These are phyloP conservation scores for Graphilbum ipis-grandicollis DNA, from an alignment of 2,329 filamentous ascomycete genomes.

Conservation along the genomic window DNA sequence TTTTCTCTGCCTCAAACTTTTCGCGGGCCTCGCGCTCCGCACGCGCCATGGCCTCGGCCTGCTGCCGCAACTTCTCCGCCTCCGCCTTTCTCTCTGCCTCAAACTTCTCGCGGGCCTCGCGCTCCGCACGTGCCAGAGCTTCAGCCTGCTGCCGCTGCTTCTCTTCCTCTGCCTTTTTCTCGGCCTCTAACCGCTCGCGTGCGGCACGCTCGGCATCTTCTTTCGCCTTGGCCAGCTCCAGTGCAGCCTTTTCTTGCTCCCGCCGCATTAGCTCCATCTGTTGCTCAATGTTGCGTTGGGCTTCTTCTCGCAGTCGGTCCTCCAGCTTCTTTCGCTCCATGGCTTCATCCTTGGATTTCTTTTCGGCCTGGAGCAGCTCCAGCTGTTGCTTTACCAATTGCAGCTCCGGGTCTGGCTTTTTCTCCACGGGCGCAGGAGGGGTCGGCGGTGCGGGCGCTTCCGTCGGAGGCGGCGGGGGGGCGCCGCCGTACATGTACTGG, in stretches of 20 bases:
- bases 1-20: slow-evolving; percentile 16
- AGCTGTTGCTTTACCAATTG: slow-evolving; percentile 44
- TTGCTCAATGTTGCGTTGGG: slow-evolving; percentile 9
- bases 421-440: slow-evolving; percentile 18
- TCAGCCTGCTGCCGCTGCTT: slow-evolving; percentile 15
- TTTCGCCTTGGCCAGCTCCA: slow-evolving; percentile 29
- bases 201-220: slow-evolving; percentile 27
- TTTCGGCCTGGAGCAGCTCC: slow-evolving; percentile 27
- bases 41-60: slow-evolving; percentile 17
- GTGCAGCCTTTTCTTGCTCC: slow-evolving; percentile 26
- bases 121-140: slow-evolving; percentile 17
- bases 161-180: slow-evolving; percentile 18
- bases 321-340: slow-evolving; percentile 25
- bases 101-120: slow-evolving; percentile 19
- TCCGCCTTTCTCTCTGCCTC: slow-evolving; percentile 18
- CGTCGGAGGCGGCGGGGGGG: slow-evolving; percentile 25
- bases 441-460: slow-evolving; percentile 22
- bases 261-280: slow-evolving; percentile 15
- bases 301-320: slow-evolving; percentile 18
- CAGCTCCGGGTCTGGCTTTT: slow-evolving; percentile 35
- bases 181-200: slow-evolving; percentile 19
- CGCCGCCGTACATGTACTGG: slow-evolving; percentile 20
- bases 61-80: slow-evolving; percentile 15
- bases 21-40: slow-evolving; percentile 19
- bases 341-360: slow-evolving; percentile 26